phyloP scores from a whole-genome alignment of 2,329 filamentous ascomycete genomes.

The Orbilia javanica region DNA sequence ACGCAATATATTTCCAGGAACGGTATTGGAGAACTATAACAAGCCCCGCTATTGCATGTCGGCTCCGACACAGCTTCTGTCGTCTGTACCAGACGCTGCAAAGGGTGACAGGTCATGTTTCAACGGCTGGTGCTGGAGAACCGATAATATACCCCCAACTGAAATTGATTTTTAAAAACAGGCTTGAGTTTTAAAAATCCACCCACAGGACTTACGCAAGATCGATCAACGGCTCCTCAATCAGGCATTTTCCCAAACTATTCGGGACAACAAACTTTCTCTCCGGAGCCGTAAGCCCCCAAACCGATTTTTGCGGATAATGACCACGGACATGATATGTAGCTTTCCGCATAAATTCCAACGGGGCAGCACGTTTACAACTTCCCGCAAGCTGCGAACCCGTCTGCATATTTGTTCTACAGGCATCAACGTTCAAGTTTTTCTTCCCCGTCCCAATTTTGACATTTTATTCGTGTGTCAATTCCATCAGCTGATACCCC shows the following conservation, averaged over 20 bases:
- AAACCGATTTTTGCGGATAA: conserved; percentile 19
- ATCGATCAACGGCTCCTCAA: conserved; percentile 46
- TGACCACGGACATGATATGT: conserved; percentile 9
- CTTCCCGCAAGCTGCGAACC: conserved; percentile 2
- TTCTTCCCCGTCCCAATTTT: not conserved
- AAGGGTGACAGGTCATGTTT: conserved; percentile 50
- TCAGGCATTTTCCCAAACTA: conserved; percentile 26
- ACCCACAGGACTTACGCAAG: conserved; percentile 34
- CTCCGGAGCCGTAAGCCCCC: not conserved
- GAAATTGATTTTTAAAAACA: conserved; percentile 45
- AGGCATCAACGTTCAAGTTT: conserved; percentile 19
- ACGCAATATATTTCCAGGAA: conserved; percentile 58
- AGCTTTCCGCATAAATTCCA: conserved; percentile 10
- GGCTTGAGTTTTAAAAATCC: conserved; percentile 51
- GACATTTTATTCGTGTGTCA: conserved; percentile 25
- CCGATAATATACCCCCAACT: conserved; percentile 46
- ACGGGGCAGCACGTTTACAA: not conserved
- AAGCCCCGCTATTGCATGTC: conserved; percentile 58
- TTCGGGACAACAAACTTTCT: conserved; percentile 2
- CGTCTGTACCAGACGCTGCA: conserved; percentile 45
- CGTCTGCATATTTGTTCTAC: conserved; percentile 15
- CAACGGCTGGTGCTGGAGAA: conserved; percentile 34
- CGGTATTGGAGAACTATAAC: conserved; percentile 42
- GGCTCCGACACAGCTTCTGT: conserved; percentile 54
- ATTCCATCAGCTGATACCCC: conserved; percentile 43